Base-by-base conservation (phyloP, 345 rosid species). In the Theobroma cacao region DNA sequence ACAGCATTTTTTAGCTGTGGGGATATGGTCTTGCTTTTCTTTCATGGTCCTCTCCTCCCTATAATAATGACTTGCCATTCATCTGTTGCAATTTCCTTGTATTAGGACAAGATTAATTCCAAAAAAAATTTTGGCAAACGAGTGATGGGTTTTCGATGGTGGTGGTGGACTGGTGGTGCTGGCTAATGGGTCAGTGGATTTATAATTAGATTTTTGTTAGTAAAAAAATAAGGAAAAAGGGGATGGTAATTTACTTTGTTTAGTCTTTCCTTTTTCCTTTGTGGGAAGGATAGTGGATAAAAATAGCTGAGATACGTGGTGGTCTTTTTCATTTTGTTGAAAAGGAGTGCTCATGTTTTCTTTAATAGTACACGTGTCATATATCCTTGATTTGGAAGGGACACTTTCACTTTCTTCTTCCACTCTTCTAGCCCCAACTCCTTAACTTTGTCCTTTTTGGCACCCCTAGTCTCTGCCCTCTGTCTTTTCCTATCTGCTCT, bases 221-320 rank as follows among this genome's bases (percentile, higher is more conserved):
- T 4, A 18, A 52, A 53, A 20, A n/a, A 53, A 5, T 20, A 1
- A 11, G 63, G 17, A 12, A 26, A 60, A 14, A 13, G 14, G 8
- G 38, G 3, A 11, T 41, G 50, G 9, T 38, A 5, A 50, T 38
- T 65, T 65, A 38, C n/a, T 20, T 36, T 38, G 48, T 65, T 36
- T 64, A 18, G 45, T 38, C 9, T 38, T 59, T 77, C 30, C 7
- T 6, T 18, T 31, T 31, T 34, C 0, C 26, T 15, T 48, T 31
- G 48, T 30, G 62, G 62, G 41, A 47, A 26, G 31, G 64, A 52
- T 74, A 31, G 47, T 63, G 80, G 77, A 75, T 77, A 81, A 78
- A 77, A 47, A 77, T 36, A n/a, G 6, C 64, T 28, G 22, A 31
- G 63, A 47, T 72, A 45, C 75, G 77, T 48, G 36, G 58, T 2